Conservation (phyloP, 495 filamentous ascomycete species). For the Aspergillus affinis region DNA sequence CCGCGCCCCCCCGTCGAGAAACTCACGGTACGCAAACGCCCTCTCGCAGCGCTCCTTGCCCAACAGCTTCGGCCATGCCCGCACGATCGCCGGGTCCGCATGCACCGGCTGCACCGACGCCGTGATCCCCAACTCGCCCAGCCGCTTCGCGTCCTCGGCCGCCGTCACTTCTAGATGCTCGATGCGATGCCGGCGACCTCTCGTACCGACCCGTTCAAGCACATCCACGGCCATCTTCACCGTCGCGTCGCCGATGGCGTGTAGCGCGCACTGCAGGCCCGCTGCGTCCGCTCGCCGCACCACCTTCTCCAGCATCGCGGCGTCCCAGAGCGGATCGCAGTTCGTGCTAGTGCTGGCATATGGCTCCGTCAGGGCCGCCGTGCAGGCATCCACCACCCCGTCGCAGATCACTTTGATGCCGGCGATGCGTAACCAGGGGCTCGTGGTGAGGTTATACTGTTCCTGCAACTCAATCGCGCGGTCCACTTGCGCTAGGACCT, state of each 20-base stretch:
- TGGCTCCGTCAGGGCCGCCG: slow-evolving; percentile 59
- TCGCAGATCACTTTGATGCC: slow-evolving; percentile 72
- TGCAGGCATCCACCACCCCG: slow-evolving; percentile 67
- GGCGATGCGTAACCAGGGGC: slow-evolving; percentile 55
- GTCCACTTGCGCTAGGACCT: slow-evolving; percentile 54
- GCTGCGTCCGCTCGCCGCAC: slow-evolving; percentile 49
- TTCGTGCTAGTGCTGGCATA: slow-evolving; percentile 43
- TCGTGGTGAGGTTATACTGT: slow-evolving; percentile 44
- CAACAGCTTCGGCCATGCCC: slow-evolving; percentile 57
- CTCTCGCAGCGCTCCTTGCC: slow-evolving; percentile 51
- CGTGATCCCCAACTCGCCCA: slow-evolving; percentile 57
- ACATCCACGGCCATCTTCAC: slow-evolving; percentile 53
- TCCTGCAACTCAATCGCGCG: slow-evolving; percentile 55
- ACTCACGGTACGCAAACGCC: slow-evolving; percentile 63
- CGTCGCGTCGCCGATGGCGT: slow-evolving; percentile 64
- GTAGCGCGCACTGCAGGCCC: slow-evolving; percentile 59
- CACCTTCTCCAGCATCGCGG: slow-evolving; percentile 47
- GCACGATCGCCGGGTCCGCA: slow-evolving; percentile 60
- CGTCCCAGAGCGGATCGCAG: slow-evolving; percentile 52
- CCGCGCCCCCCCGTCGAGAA: slow-evolving; percentile 50
- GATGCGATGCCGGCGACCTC: slow-evolving; percentile 52
- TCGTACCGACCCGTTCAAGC: slow-evolving; percentile 32
- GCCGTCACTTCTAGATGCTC: slow-evolving; percentile 62
- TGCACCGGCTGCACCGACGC: slow-evolving; percentile 66
- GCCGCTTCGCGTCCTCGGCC: slow-evolving; percentile 49